phyloP scores from a whole-genome alignment of 2,329 filamentous ascomycete species.

The Piedraia hortae region DNA sequence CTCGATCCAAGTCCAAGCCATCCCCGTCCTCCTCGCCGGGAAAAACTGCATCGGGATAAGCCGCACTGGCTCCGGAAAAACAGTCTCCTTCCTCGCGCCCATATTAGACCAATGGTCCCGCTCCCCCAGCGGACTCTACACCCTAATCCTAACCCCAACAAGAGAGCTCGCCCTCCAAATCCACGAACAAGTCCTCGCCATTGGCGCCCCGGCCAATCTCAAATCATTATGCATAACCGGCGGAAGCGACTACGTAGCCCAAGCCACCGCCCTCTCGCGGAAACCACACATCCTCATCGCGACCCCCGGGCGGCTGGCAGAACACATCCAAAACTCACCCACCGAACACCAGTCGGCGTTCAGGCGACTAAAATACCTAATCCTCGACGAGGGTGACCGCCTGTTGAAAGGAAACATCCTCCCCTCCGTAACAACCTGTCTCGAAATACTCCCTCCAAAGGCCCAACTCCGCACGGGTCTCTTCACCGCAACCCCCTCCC shows the following conservation, averaged over 20 bases:
- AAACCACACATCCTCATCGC: conserved; percentile 82
- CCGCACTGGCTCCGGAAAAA: conserved; percentile 89
- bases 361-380: conserved; percentile 52
- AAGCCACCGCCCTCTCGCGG: conserved; percentile 58
- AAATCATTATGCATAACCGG: conserved; percentile 79
- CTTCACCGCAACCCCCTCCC: conserved; percentile 86
- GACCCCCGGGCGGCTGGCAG: conserved; percentile 73
- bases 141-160: conserved; percentile 66
- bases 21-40: conserved; percentile 74
- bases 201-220: conserved; percentile 63
- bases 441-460: conserved; percentile 53
- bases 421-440: conserved; percentile 73
- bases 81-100: conserved; percentile 78
- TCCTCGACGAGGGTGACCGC: conserved; percentile 87
- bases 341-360: conserved; percentile 59
- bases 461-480: conserved; percentile 68
- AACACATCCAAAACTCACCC: conserved; percentile 77
- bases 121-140: conserved; percentile 79
- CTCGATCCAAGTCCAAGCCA: conserved; percentile 74
- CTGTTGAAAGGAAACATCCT: conserved; percentile 74
- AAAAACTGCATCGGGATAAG: conserved; percentile 87
- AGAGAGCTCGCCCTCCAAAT: conserved; percentile 86
- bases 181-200: conserved; percentile 82
- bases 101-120: conserved; percentile 83
- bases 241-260: conserved; percentile 70